These are phyloP conservation scores for Lachnellula suecica DNA, from an alignment of 2,329 filamentous ascomycete species.

Conservation along the genomic window DNA sequence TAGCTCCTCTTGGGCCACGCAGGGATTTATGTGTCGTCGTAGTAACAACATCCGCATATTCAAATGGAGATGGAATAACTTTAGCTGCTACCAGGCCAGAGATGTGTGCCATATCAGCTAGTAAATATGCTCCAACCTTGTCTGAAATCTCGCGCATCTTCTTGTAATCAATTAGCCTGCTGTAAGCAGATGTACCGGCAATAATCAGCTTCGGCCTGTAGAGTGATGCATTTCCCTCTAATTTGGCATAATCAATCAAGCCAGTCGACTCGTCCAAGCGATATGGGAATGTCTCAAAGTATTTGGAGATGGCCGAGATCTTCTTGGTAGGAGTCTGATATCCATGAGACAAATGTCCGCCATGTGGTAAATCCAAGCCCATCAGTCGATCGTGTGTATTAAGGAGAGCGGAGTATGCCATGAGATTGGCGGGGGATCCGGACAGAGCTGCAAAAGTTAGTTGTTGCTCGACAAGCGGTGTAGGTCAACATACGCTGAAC, in stretches of 20 bases:
- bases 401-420: constrained; percentile 91
- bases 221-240: constrained; percentile 82
- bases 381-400: constrained; percentile 93
- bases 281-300: constrained; percentile 98
- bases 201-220: constrained; percentile 97
- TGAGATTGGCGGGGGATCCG: constrained; percentile 69
- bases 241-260: constrained; percentile 89
- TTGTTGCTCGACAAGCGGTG: neutral
- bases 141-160: constrained; percentile 88
- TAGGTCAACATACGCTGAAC: constrained; percentile 67
- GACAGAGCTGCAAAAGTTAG: constrained; percentile 31
- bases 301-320: constrained; percentile 98
- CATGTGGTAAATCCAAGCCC: constrained; percentile 94
- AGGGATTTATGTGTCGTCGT: constrained; percentile 98
- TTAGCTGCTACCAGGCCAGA: constrained; percentile 91
- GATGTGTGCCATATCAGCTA: constrained; percentile 97
- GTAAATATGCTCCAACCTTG: constrained; percentile 87
- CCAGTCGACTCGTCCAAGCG: constrained; percentile 87
- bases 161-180: constrained; percentile 91
- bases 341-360: constrained; percentile 92
- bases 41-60: constrained; percentile 89
- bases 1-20: constrained; percentile 88
- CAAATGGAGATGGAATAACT: constrained; percentile 87
- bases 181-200: constrained; percentile 93
- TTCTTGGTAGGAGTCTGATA: constrained; percentile 94